These are phyloP conservation scores for Colletotrichum camelliae DNA, from an alignment of 2,329 filamentous ascomycete species.

Conservation along the genomic window DNA sequence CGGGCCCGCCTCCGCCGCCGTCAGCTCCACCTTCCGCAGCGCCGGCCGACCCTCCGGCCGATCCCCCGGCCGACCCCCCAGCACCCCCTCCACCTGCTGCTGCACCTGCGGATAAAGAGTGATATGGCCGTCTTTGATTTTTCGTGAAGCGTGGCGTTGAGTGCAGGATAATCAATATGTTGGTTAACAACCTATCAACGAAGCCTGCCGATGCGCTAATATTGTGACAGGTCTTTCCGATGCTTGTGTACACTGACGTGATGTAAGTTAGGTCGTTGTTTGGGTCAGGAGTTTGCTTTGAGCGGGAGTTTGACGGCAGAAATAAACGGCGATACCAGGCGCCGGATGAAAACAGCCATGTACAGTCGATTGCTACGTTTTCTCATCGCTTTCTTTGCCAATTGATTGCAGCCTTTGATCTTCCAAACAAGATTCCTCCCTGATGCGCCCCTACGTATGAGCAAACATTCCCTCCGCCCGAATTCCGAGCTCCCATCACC, in stretches of 20 bases:
- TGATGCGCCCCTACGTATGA: not conserved
- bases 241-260: not conserved
- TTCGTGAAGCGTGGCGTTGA: not conserved
- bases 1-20: not conserved
- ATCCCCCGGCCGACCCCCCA: not conserved
- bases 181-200: not conserved
- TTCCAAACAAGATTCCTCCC: not conserved
- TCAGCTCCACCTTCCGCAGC: not conserved
- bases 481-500: not conserved
- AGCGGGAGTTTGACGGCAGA: slow-evolving; percentile 2
- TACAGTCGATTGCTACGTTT: not conserved
- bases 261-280: not conserved
- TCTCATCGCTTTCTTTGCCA: not conserved
- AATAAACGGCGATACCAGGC: not conserved
- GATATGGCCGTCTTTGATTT: not conserved
- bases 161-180: not conserved
- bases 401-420: not conserved
- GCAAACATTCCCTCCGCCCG: not conserved
- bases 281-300: not conserved
- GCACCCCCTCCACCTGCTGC: not conserved
- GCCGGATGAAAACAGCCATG: slow-evolving; percentile 1
- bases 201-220: not conserved
- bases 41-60: not conserved
- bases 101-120: slow-evolving; percentile 7
- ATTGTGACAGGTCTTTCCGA: not conserved